Conservation (phyloP, 2,329 filamentous ascomycete genomes). For the Apiospora sp. region DNA sequence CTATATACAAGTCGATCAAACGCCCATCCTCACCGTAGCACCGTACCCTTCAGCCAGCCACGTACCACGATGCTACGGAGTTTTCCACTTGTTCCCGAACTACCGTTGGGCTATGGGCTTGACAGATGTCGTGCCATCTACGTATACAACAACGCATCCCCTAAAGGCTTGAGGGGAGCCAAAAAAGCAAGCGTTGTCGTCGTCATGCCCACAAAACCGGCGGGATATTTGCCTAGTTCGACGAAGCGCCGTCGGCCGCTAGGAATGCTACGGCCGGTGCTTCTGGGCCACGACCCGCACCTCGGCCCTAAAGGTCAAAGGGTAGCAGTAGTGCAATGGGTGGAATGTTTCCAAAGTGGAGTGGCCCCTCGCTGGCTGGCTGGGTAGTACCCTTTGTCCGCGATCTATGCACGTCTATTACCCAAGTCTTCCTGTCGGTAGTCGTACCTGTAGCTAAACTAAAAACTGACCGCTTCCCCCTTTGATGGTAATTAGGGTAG, state of each 20-base stretch:
- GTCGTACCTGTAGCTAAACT: neutral
- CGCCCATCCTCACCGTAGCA: neutral
- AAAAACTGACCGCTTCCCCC: constrained; percentile 1
- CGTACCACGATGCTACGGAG: neutral
- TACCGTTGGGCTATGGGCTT: neutral
- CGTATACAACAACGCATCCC: constrained; percentile 4
- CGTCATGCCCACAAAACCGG: constrained; percentile 13
- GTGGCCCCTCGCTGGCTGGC: no score
- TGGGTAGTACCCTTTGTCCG: neutral
- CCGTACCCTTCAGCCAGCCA: neutral
- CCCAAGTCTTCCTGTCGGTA: neutral
- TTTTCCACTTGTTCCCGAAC: neutral
- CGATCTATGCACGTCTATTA: neutral
- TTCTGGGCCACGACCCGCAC: constrained; percentile 8
- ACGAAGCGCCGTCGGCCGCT: constrained; percentile 14
- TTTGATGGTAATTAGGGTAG: neutral
- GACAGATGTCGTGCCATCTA: constrained; percentile 6
- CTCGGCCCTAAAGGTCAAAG: constrained; percentile 3
- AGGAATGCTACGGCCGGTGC: neutral
- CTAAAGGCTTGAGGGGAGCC: neutral
- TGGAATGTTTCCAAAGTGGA: neutral
- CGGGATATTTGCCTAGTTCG: constrained; percentile 14
- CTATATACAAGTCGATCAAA: neutral
- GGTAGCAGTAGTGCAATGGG: neutral
- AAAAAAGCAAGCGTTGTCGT: constrained; percentile 16